phyloP scores from a whole-genome alignment of 306 rosid genomes.

The Cucurbita pepo region DNA sequence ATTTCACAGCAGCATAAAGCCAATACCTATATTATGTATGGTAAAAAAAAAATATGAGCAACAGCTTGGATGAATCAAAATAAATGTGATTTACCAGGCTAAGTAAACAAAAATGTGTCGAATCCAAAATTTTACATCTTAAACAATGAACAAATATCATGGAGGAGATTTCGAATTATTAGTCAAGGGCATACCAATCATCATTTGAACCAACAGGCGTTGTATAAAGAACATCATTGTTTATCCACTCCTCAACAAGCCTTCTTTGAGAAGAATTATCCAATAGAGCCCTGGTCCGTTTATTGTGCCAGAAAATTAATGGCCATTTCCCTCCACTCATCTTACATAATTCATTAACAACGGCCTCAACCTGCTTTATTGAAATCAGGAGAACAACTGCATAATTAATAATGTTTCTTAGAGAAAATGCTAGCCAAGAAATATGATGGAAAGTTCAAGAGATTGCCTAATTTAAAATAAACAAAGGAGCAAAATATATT shows the following conservation, averaged over 20 bases:
- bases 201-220: constrained; percentile 89
- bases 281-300: constrained; percentile 43
- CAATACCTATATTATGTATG: constrained; percentile 39
- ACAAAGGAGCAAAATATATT: not conserved
- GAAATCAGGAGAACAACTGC: constrained; percentile 12
- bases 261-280: constrained; percentile 52
- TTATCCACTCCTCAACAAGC: constrained; percentile 59
- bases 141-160: not conserved
- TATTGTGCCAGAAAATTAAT: constrained; percentile 62
- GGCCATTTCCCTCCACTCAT: constrained; percentile 63
- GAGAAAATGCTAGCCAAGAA: not conserved
- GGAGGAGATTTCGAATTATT: not conserved
- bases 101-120: not conserved
- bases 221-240: constrained; percentile 51
- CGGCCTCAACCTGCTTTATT: constrained; percentile 63
- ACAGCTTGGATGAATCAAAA: too few species aligned
- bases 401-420: constrained; percentile 13
- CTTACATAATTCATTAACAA: constrained; percentile 52
- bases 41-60: not conserved
- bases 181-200: constrained; percentile 51
- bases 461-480: not conserved
- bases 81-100: not conserved
- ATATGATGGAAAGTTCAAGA: not conserved
- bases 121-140: not conserved
- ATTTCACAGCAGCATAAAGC: constrained; percentile 78